Evolutionary conservation across 1,139 yeast genomes (phyloP).

Genomic region (Spathaspora sp.): DNA sequence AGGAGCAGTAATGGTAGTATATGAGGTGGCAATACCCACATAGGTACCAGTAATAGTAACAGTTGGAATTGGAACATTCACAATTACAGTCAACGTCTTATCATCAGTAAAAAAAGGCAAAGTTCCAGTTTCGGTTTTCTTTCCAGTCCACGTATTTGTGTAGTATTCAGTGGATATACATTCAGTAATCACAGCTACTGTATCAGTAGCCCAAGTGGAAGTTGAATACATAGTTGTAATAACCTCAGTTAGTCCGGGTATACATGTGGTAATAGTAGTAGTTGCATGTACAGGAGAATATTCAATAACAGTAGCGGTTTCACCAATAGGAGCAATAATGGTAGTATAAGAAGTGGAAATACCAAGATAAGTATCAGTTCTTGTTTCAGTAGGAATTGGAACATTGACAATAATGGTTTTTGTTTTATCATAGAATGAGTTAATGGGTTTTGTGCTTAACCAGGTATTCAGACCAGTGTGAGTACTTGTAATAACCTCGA

Average conservation of each 20-base stretch:
- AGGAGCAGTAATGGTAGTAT: conserved; percentile 1
- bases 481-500: conserved; percentile 5
- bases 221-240: no score
- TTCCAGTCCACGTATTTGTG: no score
- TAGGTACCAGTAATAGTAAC: conserved; percentile 9
- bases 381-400: conserved; percentile 15
- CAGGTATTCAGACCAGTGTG: conserved; percentile 9
- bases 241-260: conserved; percentile 11
- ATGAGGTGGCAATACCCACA: not conserved
- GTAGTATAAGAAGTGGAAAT: conserved; percentile 1
- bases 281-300: conserved; percentile 15
- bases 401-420: conserved; percentile 16
- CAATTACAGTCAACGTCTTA: conserved; percentile 15
- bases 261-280: conserved; percentile 15
- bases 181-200: not conserved
- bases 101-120: no score
- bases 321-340: conserved; percentile 5
- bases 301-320: conserved; percentile 14
- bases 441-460: conserved; percentile 7
- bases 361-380: conserved; percentile 5
- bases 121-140: no score
- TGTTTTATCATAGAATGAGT: conserved; percentile 11
- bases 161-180: not conserved
- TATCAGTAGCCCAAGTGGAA: no score
- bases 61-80: conserved; percentile 17